phyloP scores from a whole-genome alignment of 2,329 filamentous ascomycete species.

The Aspergillus brasiliensis region DNA sequence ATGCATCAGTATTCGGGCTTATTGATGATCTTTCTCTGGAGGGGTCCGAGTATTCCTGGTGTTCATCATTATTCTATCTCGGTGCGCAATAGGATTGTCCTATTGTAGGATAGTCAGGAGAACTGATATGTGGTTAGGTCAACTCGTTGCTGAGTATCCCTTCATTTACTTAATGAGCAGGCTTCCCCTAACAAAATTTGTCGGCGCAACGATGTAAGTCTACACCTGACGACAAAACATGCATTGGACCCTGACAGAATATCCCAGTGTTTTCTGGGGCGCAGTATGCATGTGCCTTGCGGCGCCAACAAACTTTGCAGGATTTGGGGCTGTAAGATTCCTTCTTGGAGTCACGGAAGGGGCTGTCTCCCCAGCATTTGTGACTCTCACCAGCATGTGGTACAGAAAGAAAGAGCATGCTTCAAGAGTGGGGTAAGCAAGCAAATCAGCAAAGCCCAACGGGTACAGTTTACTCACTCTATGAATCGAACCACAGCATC shows the following conservation, averaged over 20 bases:
- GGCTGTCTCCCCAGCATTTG: conserved; percentile 50
- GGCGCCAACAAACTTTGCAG: conserved; percentile 43
- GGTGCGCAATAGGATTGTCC: conserved; percentile 18
- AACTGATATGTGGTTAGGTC: conserved; percentile 22
- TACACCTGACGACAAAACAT: too few species aligned
- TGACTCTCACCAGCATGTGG: conserved; percentile 50
- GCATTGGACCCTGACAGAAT: too few species aligned
- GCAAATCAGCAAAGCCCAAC: too few species aligned
- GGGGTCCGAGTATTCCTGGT: conserved; percentile 53
- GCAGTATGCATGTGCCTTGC: conserved; percentile 49
- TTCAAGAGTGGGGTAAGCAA: conserved; percentile 26
- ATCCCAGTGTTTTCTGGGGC: conserved; percentile 49
- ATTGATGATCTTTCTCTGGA: conserved; percentile 49
- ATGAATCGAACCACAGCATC: conserved; percentile 6
- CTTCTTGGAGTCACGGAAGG: conserved; percentile 50
- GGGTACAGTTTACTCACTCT: not conserved
- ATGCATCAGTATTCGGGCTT: conserved; percentile 47
- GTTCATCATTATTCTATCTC: conserved; percentile 35
- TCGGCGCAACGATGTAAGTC: conserved; percentile 48
- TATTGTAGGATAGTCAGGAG: not conserved
- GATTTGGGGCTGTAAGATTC: conserved; percentile 45
- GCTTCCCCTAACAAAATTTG: conserved; percentile 51
- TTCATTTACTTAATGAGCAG: conserved; percentile 55
- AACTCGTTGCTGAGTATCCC: conserved; percentile 51
- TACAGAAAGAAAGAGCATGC: conserved; percentile 44